phyloP scores from a whole-genome alignment of 305 asterid genomes.

The Solanum aculeatissimum region DNA sequence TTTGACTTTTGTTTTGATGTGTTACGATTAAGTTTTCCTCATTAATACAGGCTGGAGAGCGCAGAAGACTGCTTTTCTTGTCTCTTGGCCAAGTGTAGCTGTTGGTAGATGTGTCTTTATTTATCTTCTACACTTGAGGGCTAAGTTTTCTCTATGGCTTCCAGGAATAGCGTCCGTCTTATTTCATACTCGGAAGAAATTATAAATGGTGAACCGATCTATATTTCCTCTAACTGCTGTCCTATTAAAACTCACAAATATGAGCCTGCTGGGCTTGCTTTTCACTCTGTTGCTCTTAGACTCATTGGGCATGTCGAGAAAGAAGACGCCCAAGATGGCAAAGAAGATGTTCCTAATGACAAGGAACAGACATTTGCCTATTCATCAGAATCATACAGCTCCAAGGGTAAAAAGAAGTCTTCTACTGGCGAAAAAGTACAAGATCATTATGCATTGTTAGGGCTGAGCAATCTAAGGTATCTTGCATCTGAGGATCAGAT shows the following conservation, averaged over 20 bases:
- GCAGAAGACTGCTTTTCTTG: background rate
- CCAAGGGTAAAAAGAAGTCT: conserved; percentile 81
- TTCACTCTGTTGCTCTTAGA: conserved; percentile 81
- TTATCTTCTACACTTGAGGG: conserved; percentile 2
- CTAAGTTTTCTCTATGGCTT: conserved; percentile 13
- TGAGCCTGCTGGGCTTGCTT: conserved; percentile 97
- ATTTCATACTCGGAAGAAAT: conserved; percentile 61
- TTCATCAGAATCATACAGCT: conserved; percentile 73
- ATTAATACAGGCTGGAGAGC: background rate
- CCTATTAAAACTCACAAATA: conserved; percentile 50
- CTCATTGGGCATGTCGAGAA: conserved; percentile 48
- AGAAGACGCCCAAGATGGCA: conserved; percentile 23
- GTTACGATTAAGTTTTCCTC: background rate
- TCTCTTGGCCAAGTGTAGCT: background rate
- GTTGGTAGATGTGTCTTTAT: background rate
- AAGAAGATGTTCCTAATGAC: conserved; percentile 29
- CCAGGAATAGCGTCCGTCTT: conserved; percentile 28
- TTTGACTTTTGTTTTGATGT: background rate
- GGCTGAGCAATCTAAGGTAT: conserved; percentile 87
- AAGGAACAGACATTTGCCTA: conserved; percentile 45
- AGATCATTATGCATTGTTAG: conserved; percentile 92
- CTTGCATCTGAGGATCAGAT: conserved; percentile 98
- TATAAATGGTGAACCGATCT: conserved; percentile 60
- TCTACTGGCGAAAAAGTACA: conserved; percentile 59
- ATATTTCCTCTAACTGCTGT: conserved; percentile 53